Conservation (phyloP, 2,329 filamentous ascomycete genomes). For the Aspergillus fumigatus region DNA sequence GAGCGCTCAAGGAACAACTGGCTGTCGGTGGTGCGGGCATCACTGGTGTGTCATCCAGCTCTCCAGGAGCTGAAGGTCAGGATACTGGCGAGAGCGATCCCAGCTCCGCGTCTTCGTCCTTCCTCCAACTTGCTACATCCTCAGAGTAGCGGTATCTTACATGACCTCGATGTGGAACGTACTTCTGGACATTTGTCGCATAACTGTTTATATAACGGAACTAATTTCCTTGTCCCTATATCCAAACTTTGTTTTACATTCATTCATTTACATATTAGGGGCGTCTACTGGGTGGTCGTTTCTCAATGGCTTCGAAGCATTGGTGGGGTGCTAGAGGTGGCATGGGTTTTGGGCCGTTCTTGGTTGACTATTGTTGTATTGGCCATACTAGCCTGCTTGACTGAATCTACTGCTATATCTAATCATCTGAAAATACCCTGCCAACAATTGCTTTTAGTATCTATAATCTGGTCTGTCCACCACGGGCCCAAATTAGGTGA, state of each 20-base stretch:
- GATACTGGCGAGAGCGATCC: constrained; percentile 15
- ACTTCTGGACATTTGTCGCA: constrained; percentile 7
- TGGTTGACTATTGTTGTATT: constrained; percentile 10
- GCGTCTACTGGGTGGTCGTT: constrained; percentile 22
- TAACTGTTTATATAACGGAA: background rate
- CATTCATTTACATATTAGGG: constrained; percentile 10
- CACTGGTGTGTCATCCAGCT: constrained; percentile 14
- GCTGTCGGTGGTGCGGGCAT: constrained; percentile 23
- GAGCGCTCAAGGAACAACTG: constrained; percentile 38
- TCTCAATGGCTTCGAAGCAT: constrained; percentile 22
- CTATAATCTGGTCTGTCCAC: background rate
- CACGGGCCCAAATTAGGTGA: background rate
- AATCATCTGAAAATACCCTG: background rate
- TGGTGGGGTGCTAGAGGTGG: constrained; percentile 23
- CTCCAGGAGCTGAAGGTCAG: constrained; percentile 10
- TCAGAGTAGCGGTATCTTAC: constrained; percentile 5
- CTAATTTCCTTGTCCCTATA: constrained; percentile 2
- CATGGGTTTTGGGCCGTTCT: constrained; percentile 10
- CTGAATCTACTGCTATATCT: background rate
- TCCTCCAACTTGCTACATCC: constrained; percentile 18
- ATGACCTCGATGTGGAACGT: constrained; percentile 11
- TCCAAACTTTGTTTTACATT: constrained; percentile 8
- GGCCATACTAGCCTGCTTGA: background rate
- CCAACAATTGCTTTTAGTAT: background rate
- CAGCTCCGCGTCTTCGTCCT: constrained; percentile 27